These are phyloP conservation scores for Sphaerobolus stellatus DNA, from an alignment of 1,284 basidiomycete genomes.

Conservation along the genomic window DNA sequence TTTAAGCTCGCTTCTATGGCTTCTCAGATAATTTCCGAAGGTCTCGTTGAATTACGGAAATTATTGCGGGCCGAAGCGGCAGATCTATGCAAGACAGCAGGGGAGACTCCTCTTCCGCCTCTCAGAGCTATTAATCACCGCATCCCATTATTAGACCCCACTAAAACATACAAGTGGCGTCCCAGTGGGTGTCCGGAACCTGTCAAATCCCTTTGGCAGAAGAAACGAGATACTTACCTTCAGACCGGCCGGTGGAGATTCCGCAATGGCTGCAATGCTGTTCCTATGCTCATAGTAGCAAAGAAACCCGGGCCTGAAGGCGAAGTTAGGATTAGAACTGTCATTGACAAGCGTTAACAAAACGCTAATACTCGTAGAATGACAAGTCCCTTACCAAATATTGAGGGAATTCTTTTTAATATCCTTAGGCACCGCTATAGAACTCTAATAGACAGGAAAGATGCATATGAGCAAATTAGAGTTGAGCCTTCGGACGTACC, in stretches of 20 bases:
- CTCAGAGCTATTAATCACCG: constrained; percentile 33
- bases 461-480: constrained; percentile 35
- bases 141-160: constrained; percentile 34
- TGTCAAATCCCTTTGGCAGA: constrained; percentile 26
- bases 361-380: constrained; percentile 25
- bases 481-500: constrained; percentile 34
- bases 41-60: constrained; percentile 17
- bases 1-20: constrained; percentile 16
- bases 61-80: constrained; percentile 23
- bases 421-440: constrained; percentile 22
- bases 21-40: too few relatives aligned
- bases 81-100: constrained; percentile 24
- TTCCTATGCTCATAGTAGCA: constrained; percentile 35
- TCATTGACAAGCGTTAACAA: constrained; percentile 20
- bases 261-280: constrained; percentile 25
- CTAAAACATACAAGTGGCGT: constrained; percentile 29
- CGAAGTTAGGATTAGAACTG: constrained; percentile 18
- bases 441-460: constrained; percentile 20
- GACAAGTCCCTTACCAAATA: constrained; percentile 26
- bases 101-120: constrained; percentile 30
- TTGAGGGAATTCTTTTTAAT: constrained; percentile 26
- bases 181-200: constrained; percentile 30
- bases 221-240: constrained; percentile 30
- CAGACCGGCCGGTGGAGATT: constrained; percentile 29
- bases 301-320: constrained; percentile 29